A percentile compares a stretch with the other conserved stretches of the same genome.
These are phyloP conservation scores for Aspergillus persii DNA, from an alignment of 2,329 filamentous ascomycete genomes.

Conservation along the genomic window DNA sequence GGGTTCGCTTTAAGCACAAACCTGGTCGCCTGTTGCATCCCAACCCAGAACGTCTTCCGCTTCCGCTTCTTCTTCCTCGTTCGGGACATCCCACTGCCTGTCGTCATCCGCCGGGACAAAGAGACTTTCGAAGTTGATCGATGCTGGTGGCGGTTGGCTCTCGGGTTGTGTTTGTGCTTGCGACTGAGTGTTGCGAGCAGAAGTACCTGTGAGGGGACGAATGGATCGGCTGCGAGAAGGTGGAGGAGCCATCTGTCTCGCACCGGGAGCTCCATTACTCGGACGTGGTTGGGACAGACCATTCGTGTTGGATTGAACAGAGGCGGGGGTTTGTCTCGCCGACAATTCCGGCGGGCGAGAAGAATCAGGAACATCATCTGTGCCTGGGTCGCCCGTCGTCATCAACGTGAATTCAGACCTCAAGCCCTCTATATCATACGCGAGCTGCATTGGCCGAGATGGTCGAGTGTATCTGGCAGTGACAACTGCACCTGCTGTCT, in stretches of 20 bases:
- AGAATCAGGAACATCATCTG: constrained; percentile 36
- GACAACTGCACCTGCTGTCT: constrained; percentile 55
- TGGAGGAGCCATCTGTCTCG: constrained; percentile 30
- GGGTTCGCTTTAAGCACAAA: constrained; percentile 22
- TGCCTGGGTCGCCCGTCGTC: constrained; percentile 58
- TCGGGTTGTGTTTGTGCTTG: constrained; percentile 16
- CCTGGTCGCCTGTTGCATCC: constrained; percentile 56
- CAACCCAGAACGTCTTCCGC: constrained; percentile 62
- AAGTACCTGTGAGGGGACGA: constrained; percentile 33
- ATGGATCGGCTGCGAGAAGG: constrained; percentile 32
- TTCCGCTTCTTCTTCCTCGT: constrained; percentile 50
- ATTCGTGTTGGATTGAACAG: constrained; percentile 20
- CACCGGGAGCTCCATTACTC: constrained; percentile 12
- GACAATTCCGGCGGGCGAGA: constrained; percentile 42
- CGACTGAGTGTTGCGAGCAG: constrained; percentile 19
- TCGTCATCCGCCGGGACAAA: constrained; percentile 63
- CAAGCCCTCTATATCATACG: constrained; percentile 56
- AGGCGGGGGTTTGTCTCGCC: constrained; percentile 38
- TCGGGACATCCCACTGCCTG: constrained; percentile 59
- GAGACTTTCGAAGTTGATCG: constrained; percentile 54
- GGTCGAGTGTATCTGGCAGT: constrained; percentile 60
- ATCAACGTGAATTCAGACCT: constrained; percentile 62
- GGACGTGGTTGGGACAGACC: not conserved
- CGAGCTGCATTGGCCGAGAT: constrained; percentile 59
- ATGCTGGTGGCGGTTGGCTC: constrained; percentile 30